Evolutionary conservation across 352 stramenopile species (phyloP).

Genomic region (Pythium scleroteichum): DNA sequence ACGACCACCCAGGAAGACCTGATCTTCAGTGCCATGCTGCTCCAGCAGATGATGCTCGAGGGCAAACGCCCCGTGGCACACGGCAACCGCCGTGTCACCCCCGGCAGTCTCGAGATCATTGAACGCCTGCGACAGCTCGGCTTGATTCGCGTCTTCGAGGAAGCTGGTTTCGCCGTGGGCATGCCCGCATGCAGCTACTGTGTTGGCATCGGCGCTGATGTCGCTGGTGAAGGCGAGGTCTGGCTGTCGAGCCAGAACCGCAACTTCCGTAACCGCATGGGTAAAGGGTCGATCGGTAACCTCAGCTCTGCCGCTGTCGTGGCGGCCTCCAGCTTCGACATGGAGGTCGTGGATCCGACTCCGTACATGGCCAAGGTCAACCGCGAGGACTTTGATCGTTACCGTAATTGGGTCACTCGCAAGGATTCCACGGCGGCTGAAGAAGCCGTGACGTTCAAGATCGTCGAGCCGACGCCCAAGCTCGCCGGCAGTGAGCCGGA

Average conservation of each 20-base stretch:
- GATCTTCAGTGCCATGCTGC: conserved; percentile 73
- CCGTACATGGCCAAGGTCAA: conserved; percentile 63
- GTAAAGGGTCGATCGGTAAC: conserved; percentile 79
- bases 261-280: conserved; percentile 88
- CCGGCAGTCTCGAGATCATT: conserved; percentile 77
- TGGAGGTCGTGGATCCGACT: conserved; percentile 72
- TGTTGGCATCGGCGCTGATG: conserved; percentile 78
- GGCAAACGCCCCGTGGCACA: conserved; percentile 50
- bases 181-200: conserved; percentile 83
- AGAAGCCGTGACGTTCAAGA: conserved; percentile 32
- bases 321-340: conserved; percentile 76
- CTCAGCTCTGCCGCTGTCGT: conserved; percentile 66
- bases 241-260: conserved; percentile 85
- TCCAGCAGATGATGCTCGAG: conserved; percentile 71
- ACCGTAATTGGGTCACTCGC: conserved; percentile 71
- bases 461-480: conserved; percentile 46
- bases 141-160: conserved; percentile 71
- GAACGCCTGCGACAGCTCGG: conserved; percentile 61
- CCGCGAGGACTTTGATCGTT: conserved; percentile 75
- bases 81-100: conserved; percentile 69
- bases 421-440: conserved; percentile 26
- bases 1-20: conserved; percentile 83
- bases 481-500: conserved; percentile 33
- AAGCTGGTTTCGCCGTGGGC: conserved; percentile 76
- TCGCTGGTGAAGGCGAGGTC: conserved; percentile 69